Conservation (phyloP, 2,329 filamentous ascomycete genomes). For the Daldinia sp. region DNA sequence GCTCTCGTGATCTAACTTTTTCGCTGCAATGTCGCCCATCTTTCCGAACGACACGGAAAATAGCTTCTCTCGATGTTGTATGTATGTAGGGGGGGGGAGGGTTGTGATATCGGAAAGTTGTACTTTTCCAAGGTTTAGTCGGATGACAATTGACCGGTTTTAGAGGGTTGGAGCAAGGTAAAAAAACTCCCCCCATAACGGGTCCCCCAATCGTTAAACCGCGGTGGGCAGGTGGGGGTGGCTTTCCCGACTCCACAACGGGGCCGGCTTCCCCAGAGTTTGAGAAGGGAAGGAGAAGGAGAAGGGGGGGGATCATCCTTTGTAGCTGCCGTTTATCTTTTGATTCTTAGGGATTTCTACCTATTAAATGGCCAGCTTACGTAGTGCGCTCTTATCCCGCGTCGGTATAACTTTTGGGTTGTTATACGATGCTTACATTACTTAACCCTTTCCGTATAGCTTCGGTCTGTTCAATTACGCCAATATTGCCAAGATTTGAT, state of each 20-base stretch:
- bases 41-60: slow-evolving; percentile 34
- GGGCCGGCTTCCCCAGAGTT: slow-evolving; percentile 41
- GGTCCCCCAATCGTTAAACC: not conserved
- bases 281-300: slow-evolving; percentile 17
- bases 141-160: not conserved
- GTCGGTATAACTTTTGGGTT: not conserved
- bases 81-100: not conserved
- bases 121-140: not conserved
- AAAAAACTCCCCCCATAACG: no score
- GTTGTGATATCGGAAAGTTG: slow-evolving; percentile 1
- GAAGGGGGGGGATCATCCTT: not conserved
- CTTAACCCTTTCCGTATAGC: not conserved
- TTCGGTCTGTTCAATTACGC: not conserved
- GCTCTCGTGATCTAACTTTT: slow-evolving; percentile 78
- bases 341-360: slow-evolving; percentile 16
- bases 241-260: slow-evolving; percentile 35
- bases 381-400: not conserved
- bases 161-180: slow-evolving; percentile 21
- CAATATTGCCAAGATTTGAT: not conserved
- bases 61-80: not conserved
- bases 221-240: slow-evolving; percentile 28
- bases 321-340: not conserved
- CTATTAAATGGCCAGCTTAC: not conserved
- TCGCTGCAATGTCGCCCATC: slow-evolving; percentile 72
- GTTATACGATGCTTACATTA: not conserved